Base-by-base conservation (phyloP, 108 stramenopile genomes). In the Cylindrotheca closterium region DNA sequence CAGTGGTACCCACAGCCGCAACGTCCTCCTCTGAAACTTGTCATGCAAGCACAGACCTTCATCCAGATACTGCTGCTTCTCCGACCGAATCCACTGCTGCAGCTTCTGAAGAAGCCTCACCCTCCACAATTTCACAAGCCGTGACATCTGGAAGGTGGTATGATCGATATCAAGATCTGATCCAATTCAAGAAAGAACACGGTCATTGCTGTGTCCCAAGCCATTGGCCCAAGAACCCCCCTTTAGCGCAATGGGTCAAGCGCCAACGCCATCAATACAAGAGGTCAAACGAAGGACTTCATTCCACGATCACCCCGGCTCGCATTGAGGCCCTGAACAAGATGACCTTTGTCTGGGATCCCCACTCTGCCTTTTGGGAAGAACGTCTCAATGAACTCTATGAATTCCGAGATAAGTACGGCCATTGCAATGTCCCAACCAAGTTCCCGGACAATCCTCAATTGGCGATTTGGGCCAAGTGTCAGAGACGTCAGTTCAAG, bases 401-500 rank as follows among this genome's bases (percentile, higher is more conserved):
- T 21, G 24, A 32, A 3, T 72, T 72, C 48, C 56, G 51, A 26
- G 56, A 27, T 10, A 31, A 8, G 23, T 45, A 72, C 30, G 71
- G 71, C 31, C 71, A 72, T 42, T 51, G 25, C 55, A 58, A 64
- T 45, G 63, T 72, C 5, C 71, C 71, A 5, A 63, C 55, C 4
- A 54, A 56, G 24, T 71, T 60, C 50, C 55, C 50, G 30, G 30
- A 46, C 5, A 79, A 79, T 37, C 73, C 67, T 5, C 68, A 70
- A 25, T 55, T 79, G 19, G 78, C 73, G 22, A 57, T 68, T n/a
- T 79, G 78, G 78, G 69, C 70, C n/a, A 77, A 77, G 33, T 73
- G 79, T 33, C 86, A 88, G 55, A 77, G 83, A 47, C 73, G 79
- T 8, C 82, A 87, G 58, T 81, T 73, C 71, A 75, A 79, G 30